Evolutionary conservation across 2,329 filamentous ascomycete species (phyloP), one percentile per base, ranked within the genome.

Genomic region (Trichoderma gracile): DNA sequence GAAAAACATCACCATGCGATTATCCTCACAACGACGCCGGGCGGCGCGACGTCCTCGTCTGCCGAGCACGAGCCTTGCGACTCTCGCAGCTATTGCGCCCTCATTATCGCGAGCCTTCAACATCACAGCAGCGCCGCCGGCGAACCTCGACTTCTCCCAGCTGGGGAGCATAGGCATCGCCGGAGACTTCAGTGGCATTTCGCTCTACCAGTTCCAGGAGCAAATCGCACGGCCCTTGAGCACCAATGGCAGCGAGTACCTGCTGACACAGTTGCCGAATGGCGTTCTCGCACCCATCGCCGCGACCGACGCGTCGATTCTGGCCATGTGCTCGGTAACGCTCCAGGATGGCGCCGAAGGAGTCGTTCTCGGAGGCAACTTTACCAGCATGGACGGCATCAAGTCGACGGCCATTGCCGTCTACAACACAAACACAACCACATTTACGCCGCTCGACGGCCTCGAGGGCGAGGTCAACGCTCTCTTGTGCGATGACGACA

Each of bases 151-250:
- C 74, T 84, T 97, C 65, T 85, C 84, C 30, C 80, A 87, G 64
- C 81, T 99, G 42, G 95, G 95, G 65, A 87, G 90, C 71, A 88
- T 97, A 69, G 93, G 91, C 62, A 83, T 99, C 65, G 90, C 88
- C 1, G 95, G 95, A 71, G 89, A 97, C 77, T 99, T 97, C 75
- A 87, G 91, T 72, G 92, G 93, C 62, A 90, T 98, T 71, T 97
- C 95, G 14, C 81, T 97, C 45, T 98, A 95, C 79, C 82, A 93
- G 73, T 98, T 88, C 72, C 82, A 89, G 72, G 91, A 90, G 67
- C 94, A 99, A 75, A 88, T 82, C 65, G 86, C 94, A 76, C 80
- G 82, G 66, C 78, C 84, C 17, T 85, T 86, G 71, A 87, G 79
- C 71, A 86, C 84, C 65, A 93, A 96, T 81, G 92, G 91, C 74